Conservation (phyloP, 2,329 filamentous ascomycete species). For the Lachnellula occidentalis region DNA sequence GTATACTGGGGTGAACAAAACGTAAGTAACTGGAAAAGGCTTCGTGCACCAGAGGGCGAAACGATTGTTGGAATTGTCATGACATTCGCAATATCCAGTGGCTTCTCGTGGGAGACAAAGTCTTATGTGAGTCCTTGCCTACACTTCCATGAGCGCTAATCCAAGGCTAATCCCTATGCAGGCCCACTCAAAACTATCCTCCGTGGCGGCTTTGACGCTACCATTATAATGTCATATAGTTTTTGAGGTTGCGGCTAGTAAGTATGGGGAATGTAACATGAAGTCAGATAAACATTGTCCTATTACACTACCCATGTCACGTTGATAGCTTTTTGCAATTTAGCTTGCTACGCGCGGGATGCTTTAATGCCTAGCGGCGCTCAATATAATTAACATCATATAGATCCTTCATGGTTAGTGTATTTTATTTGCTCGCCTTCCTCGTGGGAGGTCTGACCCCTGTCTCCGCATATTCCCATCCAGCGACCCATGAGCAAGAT, state of each 20-base stretch:
- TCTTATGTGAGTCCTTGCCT: background rate
- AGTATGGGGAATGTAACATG: background rate
- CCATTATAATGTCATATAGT: background rate
- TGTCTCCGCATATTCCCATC: too few relatives aligned
- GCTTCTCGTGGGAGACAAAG: background rate
- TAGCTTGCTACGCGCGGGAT: too few relatives aligned
- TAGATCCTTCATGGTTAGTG: too few relatives aligned
- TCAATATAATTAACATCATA: too few relatives aligned
- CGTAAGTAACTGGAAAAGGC: background rate
- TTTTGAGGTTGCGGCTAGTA: background rate
- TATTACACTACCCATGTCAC: too few relatives aligned
- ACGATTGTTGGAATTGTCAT: conserved; percentile 4
- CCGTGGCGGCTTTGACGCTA: conserved; percentile 1
- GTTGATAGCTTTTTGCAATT: too few relatives aligned
- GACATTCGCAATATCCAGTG: background rate
- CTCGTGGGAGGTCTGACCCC: too few relatives aligned
- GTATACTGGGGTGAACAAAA: background rate
- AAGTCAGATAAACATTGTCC: background rate
- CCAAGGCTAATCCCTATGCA: background rate
- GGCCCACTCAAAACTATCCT: background rate
- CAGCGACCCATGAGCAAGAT: too few relatives aligned
- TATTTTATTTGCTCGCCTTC: too few relatives aligned
- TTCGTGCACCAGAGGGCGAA: background rate
- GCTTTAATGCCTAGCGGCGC: too few relatives aligned
- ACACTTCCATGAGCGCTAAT: background rate